These are phyloP conservation scores for Fusarium avenaceum DNA, from an alignment of 2,329 filamentous ascomycete genomes.

Conservation along the genomic window DNA sequence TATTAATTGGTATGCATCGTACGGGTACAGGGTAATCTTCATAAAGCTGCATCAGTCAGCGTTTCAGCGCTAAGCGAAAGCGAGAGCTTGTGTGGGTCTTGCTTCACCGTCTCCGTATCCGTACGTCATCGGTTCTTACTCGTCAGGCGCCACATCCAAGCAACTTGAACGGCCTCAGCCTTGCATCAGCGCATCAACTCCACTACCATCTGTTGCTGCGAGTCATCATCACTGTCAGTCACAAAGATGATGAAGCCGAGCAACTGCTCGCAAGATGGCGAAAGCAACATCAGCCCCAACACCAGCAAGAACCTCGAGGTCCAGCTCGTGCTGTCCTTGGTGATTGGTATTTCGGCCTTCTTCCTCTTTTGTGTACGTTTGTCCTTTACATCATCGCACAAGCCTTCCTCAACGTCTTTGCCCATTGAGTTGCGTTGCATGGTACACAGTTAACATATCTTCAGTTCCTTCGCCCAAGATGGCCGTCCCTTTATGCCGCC, in stretches of 20 bases:
- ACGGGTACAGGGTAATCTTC: neutral
- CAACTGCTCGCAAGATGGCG: slow-evolving; percentile 27
- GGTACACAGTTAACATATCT: neutral
- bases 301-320: slow-evolving; percentile 64
- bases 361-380: slow-evolving; percentile 78
- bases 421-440: neutral
- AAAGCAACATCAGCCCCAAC: slow-evolving; percentile 41
- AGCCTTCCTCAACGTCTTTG: neutral
- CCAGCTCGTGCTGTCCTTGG: slow-evolving; percentile 79
- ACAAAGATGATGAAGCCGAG: slow-evolving; percentile 6
- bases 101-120: slow-evolving; percentile 20
- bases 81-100: slow-evolving; percentile 29
- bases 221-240: slow-evolving; percentile 11
- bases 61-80: neutral
- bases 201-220: slow-evolving; percentile 15
- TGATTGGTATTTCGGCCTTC: slow-evolving; percentile 78
- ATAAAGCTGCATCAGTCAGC: slow-evolving; percentile 8
- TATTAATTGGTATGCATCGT: too few species aligned
- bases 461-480: slow-evolving; percentile 87
- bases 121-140: slow-evolving; percentile 37
- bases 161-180: slow-evolving; percentile 31
- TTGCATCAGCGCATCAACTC: slow-evolving; percentile 34
- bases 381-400: neutral
- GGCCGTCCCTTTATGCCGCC: slow-evolving; percentile 91
- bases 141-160: slow-evolving; percentile 30